Evolutionary conservation across 306 rosid species (phyloP).

Genomic region (Neltuma alba): DNA sequence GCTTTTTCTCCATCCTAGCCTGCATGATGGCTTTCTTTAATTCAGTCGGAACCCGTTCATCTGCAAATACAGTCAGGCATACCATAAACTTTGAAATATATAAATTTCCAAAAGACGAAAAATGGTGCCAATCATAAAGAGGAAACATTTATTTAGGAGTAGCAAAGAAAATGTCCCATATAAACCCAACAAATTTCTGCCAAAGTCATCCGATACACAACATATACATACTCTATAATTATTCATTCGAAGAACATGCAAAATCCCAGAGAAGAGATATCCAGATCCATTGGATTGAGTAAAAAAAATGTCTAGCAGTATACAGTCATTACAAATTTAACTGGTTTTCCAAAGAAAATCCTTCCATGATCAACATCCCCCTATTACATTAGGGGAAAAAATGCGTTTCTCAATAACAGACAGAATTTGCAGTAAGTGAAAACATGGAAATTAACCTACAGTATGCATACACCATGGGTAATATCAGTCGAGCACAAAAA

Average conservation of each 20-base stretch:
- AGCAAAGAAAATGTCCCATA: not conserved
- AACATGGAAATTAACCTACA: not conserved
- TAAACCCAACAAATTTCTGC: not conserved
- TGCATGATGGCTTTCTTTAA: constrained; percentile 85
- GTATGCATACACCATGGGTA: not conserved
- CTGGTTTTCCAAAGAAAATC: not conserved
- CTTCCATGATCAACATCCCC: not conserved
- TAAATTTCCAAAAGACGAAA: not conserved
- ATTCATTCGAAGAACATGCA: not conserved
- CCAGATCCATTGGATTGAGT: not conserved
- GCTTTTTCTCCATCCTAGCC: constrained; percentile 77
- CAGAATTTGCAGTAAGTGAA: not conserved
- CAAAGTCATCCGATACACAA: not conserved
- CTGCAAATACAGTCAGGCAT: not conserved
- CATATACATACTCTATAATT: not conserved
- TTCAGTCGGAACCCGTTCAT: constrained; percentile 13
- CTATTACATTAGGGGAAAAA: not conserved
- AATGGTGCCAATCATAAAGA: not conserved
- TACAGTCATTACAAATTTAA: not conserved
- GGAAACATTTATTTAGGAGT: not conserved
- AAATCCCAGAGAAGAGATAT: not conserved
- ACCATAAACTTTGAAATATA: not conserved
- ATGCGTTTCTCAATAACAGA: not conserved
- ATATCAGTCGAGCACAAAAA: not conserved
- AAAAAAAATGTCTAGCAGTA: not conserved